Evolutionary conservation across 202 grass and related monocot species (phyloP).

Genomic region (Cymbopogon flexuosus): DNA sequence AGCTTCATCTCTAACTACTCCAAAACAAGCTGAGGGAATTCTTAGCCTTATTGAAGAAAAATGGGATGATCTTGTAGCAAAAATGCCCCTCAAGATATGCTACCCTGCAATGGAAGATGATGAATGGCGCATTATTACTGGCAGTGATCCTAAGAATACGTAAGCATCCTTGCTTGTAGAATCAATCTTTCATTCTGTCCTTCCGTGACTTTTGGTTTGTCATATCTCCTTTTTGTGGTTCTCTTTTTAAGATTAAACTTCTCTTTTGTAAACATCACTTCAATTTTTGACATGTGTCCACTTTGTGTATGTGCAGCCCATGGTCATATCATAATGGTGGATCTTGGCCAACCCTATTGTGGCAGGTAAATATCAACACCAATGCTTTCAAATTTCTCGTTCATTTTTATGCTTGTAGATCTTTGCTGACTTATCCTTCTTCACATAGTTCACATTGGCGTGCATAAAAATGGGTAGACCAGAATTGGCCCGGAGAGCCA

Average conservation of each 20-base stretch:
- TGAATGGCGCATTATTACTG: slow-evolving; percentile 94
- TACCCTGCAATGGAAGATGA: slow-evolving; percentile 94
- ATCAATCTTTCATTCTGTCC: background rate
- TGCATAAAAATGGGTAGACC: slow-evolving; percentile 95
- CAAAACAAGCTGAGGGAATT: slow-evolving; percentile 86
- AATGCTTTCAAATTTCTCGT: background rate
- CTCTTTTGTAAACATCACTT: slow-evolving; percentile 16
- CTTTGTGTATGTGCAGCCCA: slow-evolving; percentile 56
- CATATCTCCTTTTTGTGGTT: background rate
- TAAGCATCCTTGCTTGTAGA: slow-evolving; percentile 34
- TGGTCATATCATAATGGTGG: slow-evolving; percentile 99
- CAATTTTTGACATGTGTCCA: slow-evolving; percentile 4
- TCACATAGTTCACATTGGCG: slow-evolving; percentile 80
- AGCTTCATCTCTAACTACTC: slow-evolving; percentile 76
- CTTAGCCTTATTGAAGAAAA: slow-evolving; percentile 96
- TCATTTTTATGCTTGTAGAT: slow-evolving; percentile 23
- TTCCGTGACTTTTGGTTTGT: background rate
- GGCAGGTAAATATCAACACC: slow-evolving; percentile 51
- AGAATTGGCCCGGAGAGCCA: slow-evolving; percentile 69
- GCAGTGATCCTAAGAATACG: slow-evolving; percentile 99
- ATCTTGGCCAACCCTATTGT: slow-evolving; percentile 94
- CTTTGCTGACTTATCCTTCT: background rate
- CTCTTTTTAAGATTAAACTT: background rate
- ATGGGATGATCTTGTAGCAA: slow-evolving; percentile 90
- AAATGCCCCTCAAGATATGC: slow-evolving; percentile 88